phyloP scores from a whole-genome alignment of 192 early-diverging fungal species.

The Umbelopsis sp. region DNA sequence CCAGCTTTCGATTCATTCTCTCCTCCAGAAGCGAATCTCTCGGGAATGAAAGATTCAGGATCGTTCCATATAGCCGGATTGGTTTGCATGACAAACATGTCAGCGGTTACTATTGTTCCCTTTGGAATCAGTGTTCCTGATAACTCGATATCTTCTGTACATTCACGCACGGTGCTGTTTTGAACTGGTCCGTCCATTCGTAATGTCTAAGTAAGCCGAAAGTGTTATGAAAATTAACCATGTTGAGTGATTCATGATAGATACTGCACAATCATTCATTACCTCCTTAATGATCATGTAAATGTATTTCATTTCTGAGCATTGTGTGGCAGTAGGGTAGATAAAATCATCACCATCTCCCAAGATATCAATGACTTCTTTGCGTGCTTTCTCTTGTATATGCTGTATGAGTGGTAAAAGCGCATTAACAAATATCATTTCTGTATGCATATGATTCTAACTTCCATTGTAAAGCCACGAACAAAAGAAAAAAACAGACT shows the following conservation, averaged over 20 bases:
- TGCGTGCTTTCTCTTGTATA: conserved; percentile 25
- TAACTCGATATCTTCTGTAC: conserved; percentile 8
- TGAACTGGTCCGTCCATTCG: background rate
- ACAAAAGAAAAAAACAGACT: background rate
- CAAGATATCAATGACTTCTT: conserved; percentile 19
- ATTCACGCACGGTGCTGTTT: background rate
- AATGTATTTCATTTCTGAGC: conserved; percentile 50
- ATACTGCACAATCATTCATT: too few relatives aligned
- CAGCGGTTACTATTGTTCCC: background rate
- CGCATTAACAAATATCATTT: too few relatives aligned
- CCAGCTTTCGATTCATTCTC: conserved; percentile 33
- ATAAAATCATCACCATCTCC: conserved; percentile 18
- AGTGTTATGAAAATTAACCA: too few relatives aligned
- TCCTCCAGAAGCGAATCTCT: conserved; percentile 16
- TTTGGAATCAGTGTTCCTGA: conserved; percentile 20
- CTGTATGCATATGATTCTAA: too few relatives aligned
- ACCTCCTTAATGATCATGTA: conserved; percentile 27
- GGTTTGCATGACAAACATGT: conserved; percentile 3
- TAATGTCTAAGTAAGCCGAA: background rate
- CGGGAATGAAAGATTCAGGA: conserved; percentile 19
- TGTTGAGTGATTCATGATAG: too few relatives aligned
- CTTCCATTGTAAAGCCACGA: too few relatives aligned
- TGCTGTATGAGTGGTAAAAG: background rate
- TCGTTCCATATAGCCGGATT: background rate
- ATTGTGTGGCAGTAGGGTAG: conserved; percentile 43